Conservation (phyloP, 352 stramenopile species). For the Blastocystis sp. region DNA sequence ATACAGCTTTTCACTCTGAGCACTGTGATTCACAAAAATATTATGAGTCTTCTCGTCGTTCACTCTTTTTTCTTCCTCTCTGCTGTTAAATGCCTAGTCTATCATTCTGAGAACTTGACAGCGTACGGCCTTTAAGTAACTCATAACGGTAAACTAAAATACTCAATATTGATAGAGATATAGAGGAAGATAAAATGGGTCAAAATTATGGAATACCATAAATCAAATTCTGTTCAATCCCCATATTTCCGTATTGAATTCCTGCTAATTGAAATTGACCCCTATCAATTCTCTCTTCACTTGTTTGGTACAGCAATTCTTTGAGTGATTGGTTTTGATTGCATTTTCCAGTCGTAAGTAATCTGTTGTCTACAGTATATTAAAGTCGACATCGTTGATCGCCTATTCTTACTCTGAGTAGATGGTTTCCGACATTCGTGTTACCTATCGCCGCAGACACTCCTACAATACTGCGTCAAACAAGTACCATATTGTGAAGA, state of each 20-base stretch:
- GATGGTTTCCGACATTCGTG: constrained; percentile 89
- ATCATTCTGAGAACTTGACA: background rate
- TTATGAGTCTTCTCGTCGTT: constrained; percentile 53
- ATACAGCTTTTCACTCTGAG: constrained; percentile 43
- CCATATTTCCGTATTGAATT: background rate
- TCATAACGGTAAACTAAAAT: background rate
- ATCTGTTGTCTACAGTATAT: background rate
- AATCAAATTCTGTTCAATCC: background rate
- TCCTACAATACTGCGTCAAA: constrained; percentile 93
- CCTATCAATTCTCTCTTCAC: background rate
- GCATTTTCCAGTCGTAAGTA: background rate
- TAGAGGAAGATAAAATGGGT: background rate
- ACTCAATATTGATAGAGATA: constrained; percentile 10
- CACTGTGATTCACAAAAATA: constrained; percentile 52
- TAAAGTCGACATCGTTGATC: background rate
- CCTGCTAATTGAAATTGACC: background rate
- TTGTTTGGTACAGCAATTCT: background rate
- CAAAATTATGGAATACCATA: background rate
- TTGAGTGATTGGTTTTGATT: constrained; percentile 11
- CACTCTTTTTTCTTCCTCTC: constrained; percentile 49
- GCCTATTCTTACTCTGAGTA: background rate
- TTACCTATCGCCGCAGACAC: constrained; percentile 90
- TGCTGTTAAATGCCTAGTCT: constrained; percentile 36
- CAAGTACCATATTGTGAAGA: constrained; percentile 88
- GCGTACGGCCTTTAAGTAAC: constrained; percentile 53